Evolutionary conservation across 2,329 filamentous ascomycete genomes (phyloP), one percentile per base, ranked within the genome.

Genomic region (Hymenoscyphus salicellus): DNA sequence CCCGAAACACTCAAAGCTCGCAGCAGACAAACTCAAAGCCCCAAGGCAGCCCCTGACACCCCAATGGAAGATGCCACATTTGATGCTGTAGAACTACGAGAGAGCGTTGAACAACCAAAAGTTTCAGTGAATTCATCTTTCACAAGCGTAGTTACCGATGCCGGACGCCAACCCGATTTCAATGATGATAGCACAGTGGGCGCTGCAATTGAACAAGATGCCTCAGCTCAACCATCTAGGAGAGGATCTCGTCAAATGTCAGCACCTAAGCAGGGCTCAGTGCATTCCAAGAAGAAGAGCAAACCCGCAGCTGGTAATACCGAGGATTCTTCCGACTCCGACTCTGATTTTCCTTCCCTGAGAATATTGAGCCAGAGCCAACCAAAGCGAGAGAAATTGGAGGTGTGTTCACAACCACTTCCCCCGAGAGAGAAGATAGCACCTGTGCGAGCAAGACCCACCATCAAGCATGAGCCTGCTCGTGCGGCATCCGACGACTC

Each of bases 111-210:
- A 28, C 77, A 77, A 68, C 75, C 76, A 3, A 77, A 72, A 43
- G 56, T 76, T 2, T 71, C 71, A 5, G 55, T 73, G 1, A 72
- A 72, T 28, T 73, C 75, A 2, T 80, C 79, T 0, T 79, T 79
- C 23, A 72, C 72, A 8, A 77, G 76, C 61, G 65, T 84, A 79
- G 69, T 72, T 78, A 68, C 77, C 57, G 65, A 84, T 79, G 70
- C 72, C 64, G 83, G 83, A 28, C 79, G 82, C 16, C 84, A 86
- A 64, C 79, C 80, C 3, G 81, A 83, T 63, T 79, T 78, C 5
- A 77, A 78, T 68, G 71, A 77, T 16, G 76, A 78, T 41, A 70
- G 63, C 55, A 59, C 60, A 38, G 17, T 41, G 5, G 52, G 64
- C 17, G 65, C 65, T 58, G 33, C 30, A 69, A 20, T 64, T 58